These are phyloP conservation scores for Nitzschia sp. DNA, from an alignment of 108 stramenopile species.

Conservation along the genomic window DNA sequence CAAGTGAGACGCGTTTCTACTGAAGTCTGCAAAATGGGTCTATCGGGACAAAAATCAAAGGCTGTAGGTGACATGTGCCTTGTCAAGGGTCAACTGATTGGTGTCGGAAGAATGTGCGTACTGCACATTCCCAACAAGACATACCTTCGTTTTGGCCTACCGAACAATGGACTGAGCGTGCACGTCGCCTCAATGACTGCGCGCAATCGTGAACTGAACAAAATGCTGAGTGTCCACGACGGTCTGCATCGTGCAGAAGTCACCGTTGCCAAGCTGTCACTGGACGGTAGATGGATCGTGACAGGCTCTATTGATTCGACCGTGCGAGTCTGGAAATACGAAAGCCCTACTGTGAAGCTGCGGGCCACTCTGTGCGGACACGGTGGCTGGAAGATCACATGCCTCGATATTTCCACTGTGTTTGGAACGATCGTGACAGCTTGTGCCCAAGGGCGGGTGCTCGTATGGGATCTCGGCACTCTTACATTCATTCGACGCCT, in stretches of 20 bases:
- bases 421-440: slow-evolving; percentile 90
- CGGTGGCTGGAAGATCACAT: slow-evolving; percentile 84
- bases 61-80: slow-evolving; percentile 88
- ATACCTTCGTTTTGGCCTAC: slow-evolving; percentile 76
- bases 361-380: slow-evolving; percentile 89
- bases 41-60: slow-evolving; percentile 63
- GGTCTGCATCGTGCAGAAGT: slow-evolving; percentile 86
- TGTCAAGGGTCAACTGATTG: slow-evolving; percentile 77
- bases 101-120: slow-evolving; percentile 77
- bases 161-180: slow-evolving; percentile 84
- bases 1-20: slow-evolving; percentile 50
- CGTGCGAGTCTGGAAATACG: slow-evolving; percentile 89
- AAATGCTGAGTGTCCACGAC: slow-evolving; percentile 90
- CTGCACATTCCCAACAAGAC: slow-evolving; percentile 73
- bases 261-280: slow-evolving; percentile 69
- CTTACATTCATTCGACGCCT: slow-evolving; percentile 86
- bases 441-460: slow-evolving; percentile 83
- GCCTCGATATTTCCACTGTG: slow-evolving; percentile 79
- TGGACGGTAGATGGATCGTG: slow-evolving; percentile 80
- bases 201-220: slow-evolving; percentile 78
- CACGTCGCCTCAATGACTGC: slow-evolving; percentile 66
- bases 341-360: slow-evolving; percentile 65
- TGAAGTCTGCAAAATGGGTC: slow-evolving; percentile 73
- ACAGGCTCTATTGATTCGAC: slow-evolving; percentile 92
- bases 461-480: slow-evolving; percentile 92